A percentile compares a stretch with the other conserved stretches of the same genome.
Conservation (phyloP, 2,329 filamentous ascomycete genomes). For the Calonectria pteridis region DNA sequence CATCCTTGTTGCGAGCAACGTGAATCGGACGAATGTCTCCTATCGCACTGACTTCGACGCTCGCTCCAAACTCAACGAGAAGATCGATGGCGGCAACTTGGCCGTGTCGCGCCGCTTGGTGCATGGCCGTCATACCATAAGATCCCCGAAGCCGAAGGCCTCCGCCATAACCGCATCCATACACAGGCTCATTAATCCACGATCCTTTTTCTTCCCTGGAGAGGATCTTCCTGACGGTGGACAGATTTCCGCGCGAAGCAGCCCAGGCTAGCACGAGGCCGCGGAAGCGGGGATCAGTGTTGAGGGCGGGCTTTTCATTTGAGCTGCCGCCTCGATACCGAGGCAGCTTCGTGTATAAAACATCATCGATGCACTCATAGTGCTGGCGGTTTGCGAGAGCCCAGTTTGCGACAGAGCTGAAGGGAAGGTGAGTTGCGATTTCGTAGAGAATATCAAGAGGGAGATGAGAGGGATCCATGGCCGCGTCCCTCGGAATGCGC, state of each 20-base stretch:
- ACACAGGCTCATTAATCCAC: conserved; percentile 22
- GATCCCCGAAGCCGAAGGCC: not conserved
- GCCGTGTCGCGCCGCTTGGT: conserved; percentile 20
- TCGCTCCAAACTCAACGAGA: conserved; percentile 12
- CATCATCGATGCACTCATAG: not conserved
- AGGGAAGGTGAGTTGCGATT: conserved; percentile 14
- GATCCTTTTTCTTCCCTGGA: not conserved
- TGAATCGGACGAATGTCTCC: conserved; percentile 20
- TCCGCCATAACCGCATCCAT: conserved; percentile 2
- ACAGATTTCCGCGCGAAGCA: conserved; percentile 7
- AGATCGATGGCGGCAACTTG: conserved; percentile 9
- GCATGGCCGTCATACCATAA: conserved; percentile 22
- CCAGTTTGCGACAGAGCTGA: conserved; percentile 18
- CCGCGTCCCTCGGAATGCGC: not conserved
- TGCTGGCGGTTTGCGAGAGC: not conserved
- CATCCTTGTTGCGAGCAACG: conserved; percentile 5
- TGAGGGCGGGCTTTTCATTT: not conserved
- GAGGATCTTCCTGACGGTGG: not conserved
- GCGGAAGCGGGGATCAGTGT: conserved; percentile 5
- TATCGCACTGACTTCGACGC: not conserved
- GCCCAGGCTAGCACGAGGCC: conserved; percentile 19
- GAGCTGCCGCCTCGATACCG: not conserved
- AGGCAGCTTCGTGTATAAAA: conserved; percentile 6
- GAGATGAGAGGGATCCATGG: conserved; percentile 11
- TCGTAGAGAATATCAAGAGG: conserved; percentile 18